A percentile compares a stretch with the other conserved stretches of the same genome.
Evolutionary conservation across 2,329 filamentous ascomycete genomes (phyloP).

Genomic region (Ascochyta lentis): DNA sequence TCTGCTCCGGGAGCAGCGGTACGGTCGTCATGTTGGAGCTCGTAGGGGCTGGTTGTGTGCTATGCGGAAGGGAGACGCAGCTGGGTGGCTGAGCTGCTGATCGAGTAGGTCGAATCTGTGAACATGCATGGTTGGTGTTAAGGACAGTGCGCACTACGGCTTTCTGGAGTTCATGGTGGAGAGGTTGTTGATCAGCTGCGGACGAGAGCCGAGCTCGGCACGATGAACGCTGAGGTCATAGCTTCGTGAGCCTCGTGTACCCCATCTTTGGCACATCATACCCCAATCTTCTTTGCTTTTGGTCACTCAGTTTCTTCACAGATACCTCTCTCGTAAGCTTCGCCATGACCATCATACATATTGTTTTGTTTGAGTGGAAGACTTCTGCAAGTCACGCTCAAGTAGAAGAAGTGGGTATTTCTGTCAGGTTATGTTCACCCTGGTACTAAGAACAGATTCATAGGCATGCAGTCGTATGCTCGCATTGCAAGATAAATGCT

Average conservation of each 20-base stretch:
- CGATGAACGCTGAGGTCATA: slow-evolving; percentile 28
- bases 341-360: slow-evolving; percentile 69
- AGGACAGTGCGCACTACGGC: slow-evolving; percentile 10
- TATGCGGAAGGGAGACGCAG: slow-evolving; percentile 1
- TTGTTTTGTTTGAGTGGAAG: slow-evolving; percentile 73
- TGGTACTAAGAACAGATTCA: slow-evolving; percentile 16
- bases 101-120: slow-evolving; percentile 3
- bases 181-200: slow-evolving; percentile 9
- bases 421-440: not conserved
- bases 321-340: not conserved
- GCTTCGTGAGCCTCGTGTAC: slow-evolving; percentile 14
- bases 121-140: slow-evolving; percentile 11
- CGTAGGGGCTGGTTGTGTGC: slow-evolving; percentile 8
- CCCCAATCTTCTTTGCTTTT: not conserved
- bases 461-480: slow-evolving; percentile 66
- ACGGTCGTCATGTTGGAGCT: slow-evolving; percentile 36
- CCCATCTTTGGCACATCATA: not conserved
- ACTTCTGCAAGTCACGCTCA: slow-evolving; percentile 55
- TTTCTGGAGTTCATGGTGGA: slow-evolving; percentile 16
- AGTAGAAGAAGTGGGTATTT: slow-evolving; percentile 59
- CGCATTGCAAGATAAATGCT: slow-evolving; percentile 62
- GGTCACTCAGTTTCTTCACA: not conserved
- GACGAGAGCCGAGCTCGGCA: slow-evolving; percentile 25
- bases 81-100: slow-evolving; percentile 12
- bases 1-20: slow-evolving; percentile 44